phyloP scores from a whole-genome alignment of 139 green algal species.

The Closterium sp. region DNA sequence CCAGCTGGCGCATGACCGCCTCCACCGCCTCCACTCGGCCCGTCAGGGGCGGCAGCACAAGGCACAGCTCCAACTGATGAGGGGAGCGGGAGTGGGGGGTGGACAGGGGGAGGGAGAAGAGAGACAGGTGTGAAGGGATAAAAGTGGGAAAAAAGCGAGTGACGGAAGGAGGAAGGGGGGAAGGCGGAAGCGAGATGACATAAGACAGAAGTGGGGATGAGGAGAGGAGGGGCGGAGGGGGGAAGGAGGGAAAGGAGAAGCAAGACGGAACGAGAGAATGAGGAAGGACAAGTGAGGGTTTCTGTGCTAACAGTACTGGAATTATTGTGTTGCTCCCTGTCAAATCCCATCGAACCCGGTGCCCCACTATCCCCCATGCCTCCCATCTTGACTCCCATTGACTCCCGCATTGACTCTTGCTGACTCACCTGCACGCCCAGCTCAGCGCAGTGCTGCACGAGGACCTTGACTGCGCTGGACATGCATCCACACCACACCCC shows the following conservation, averaged over 20 bases:
- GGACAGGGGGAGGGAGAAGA: background rate
- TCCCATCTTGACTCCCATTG: too few species aligned
- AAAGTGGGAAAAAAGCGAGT: background rate
- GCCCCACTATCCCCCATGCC: too few species aligned
- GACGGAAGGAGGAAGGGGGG: background rate
- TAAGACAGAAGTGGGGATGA: background rate
- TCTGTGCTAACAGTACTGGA: too few species aligned
- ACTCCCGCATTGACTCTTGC: background rate
- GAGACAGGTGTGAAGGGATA: background rate
- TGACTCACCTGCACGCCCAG: background rate
- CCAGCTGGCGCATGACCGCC: background rate
- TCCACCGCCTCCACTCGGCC: background rate
- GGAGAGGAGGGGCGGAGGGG: background rate
- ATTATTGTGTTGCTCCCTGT: too few species aligned
- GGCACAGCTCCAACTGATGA: background rate
- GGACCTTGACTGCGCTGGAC: background rate
- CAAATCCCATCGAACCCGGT: too few species aligned
- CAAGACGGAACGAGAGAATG: too few species aligned
- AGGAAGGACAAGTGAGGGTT: too few species aligned
- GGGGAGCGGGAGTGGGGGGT: background rate
- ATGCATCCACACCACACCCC: too few species aligned
- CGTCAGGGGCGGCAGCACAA: background rate
- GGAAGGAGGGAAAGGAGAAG: background rate
- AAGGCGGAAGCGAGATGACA: background rate
- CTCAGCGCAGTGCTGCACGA: background rate